Base-by-base conservation (phyloP, 768 basidiomycete genomes). In the Melanogaster broomeanus region DNA sequence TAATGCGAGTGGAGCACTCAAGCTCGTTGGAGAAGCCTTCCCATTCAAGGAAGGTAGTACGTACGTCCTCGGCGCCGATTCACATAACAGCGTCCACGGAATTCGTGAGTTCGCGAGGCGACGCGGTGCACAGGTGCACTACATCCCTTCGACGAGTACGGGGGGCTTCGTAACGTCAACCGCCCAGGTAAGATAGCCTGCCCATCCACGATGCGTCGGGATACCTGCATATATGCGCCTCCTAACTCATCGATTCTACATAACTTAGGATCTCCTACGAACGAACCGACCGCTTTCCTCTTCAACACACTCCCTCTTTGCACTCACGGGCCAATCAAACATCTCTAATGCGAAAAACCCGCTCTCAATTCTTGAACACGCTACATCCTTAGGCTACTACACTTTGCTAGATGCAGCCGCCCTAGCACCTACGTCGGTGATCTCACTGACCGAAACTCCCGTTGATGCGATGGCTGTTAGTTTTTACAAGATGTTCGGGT, bases 401-500 rank as follows among this genome's bases (percentile, higher is more conserved):
- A 88, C 85, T 1, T 69, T 93, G n/a, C 71, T 93, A 31, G 90
- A 93, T 62, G 89, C 86, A 15, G 90, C 91, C 6, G 90, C 90
- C 3, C 74, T 93, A 34, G 90, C 84, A 2, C 83, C 90, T 10
- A 85, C 88, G 2, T 82, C 88, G 8, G 62, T 73, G 16, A 78
- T 93, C 48, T 87, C 87, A 12, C 73, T 93, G 13, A 67, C 78
- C 1, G 79, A 85, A 45, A 77, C 76, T 27, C 81, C 84, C 4
- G 85, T 90, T 11, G 91, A 93, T 66, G 90, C 90, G 1, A 83
- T 91, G 79, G 89, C 84, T 0, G 63, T 93, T 47, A 89, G 87
- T 39, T 91, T 93, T 61, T 93, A 93, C 71, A 93, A 93, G 60
- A 91, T 93, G 87, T 90, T 91, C 56, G 90, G 90, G 30, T 93